Evolutionary conservation across 2,329 filamentous ascomycete species (phyloP).

Genomic region (Pseudopithomyces maydicus): DNA sequence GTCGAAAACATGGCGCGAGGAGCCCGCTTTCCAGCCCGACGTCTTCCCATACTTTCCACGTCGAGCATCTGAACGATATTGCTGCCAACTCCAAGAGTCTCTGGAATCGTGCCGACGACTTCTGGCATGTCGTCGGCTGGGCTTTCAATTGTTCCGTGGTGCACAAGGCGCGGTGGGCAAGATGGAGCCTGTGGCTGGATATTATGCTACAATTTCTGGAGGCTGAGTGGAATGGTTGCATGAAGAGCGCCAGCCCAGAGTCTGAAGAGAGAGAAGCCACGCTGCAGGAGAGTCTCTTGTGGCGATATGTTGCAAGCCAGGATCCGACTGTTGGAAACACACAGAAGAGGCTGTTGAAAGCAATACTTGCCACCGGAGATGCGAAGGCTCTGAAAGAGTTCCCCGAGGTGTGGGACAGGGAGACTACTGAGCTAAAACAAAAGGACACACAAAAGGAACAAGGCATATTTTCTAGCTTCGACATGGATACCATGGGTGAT

Average conservation of each 20-base stretch:
- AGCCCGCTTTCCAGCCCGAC: constrained; percentile 28
- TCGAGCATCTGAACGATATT: constrained; percentile 34
- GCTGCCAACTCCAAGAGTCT: constrained; percentile 68
- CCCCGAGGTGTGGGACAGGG: constrained; percentile 70
- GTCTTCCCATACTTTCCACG: constrained; percentile 44
- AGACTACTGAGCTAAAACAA: constrained; percentile 58
- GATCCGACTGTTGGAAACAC: constrained; percentile 43
- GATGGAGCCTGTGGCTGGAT: constrained; percentile 81
- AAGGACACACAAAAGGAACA: constrained; percentile 59
- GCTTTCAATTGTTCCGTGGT: constrained; percentile 84
- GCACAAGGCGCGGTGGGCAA: constrained; percentile 75
- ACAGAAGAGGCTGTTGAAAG: constrained; percentile 63
- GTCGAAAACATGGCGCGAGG: constrained; percentile 22
- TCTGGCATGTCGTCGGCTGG: constrained; percentile 91
- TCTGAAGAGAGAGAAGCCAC: constrained; percentile 20
- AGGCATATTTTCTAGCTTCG: constrained; percentile 63
- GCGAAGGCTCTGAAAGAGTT: constrained; percentile 60
- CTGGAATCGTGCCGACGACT: constrained; percentile 79
- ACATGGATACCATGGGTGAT: constrained; percentile 61
- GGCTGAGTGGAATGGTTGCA: constrained; percentile 67
- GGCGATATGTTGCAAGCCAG: constrained; percentile 60
- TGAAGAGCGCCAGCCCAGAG: constrained; percentile 35
- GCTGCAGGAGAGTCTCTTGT: constrained; percentile 63
- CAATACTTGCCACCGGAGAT: constrained; percentile 70
- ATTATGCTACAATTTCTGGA: constrained; percentile 81